phyloP scores from a whole-genome alignment of 768 basidiomycete genomes.

The Coprinellus micaceus region DNA sequence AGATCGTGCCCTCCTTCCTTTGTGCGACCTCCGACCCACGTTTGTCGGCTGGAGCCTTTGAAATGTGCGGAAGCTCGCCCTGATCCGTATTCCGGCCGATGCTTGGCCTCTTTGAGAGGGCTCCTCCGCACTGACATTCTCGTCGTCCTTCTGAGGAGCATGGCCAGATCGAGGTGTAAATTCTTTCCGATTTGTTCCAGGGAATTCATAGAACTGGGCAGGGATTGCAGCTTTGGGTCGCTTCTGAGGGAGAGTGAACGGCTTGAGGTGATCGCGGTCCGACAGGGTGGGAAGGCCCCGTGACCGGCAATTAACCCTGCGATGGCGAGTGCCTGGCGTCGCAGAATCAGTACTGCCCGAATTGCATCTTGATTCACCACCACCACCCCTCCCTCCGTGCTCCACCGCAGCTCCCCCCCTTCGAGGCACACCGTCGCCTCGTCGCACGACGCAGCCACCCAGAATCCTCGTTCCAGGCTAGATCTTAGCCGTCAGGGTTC shows the following conservation, averaged over 20 bases:
- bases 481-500: neutral
- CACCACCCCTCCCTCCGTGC: neutral
- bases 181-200: neutral
- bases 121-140: neutral
- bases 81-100: neutral
- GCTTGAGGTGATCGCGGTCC: neutral
- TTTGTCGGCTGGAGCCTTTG: neutral
- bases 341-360: neutral
- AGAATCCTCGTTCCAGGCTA: neutral
- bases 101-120: neutral
- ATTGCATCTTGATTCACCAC: conserved; percentile 2
- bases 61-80: neutral
- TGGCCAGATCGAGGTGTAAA: neutral
- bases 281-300: neutral
- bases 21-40: neutral
- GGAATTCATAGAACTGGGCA: neutral
- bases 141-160: neutral
- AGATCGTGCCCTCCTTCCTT: neutral
- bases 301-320: neutral
- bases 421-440: neutral
- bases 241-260: neutral
- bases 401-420: neutral
- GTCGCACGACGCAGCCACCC: neutral
- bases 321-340: neutral
- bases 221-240: neutral